phyloP scores from a whole-genome alignment of 1,284 basidiomycete species.

The Acaromyces ingoldii region DNA sequence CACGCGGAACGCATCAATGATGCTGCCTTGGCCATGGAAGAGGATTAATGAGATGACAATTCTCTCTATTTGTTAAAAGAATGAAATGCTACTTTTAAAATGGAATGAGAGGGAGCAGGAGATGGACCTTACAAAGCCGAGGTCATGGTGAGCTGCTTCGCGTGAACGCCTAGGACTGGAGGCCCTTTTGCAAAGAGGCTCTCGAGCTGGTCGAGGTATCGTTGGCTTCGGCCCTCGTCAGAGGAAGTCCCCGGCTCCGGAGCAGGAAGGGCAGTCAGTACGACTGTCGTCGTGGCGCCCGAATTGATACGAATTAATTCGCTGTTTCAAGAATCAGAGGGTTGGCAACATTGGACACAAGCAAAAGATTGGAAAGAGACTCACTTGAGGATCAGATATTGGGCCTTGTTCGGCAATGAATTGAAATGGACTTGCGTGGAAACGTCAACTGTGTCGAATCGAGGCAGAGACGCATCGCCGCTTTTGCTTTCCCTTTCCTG shows the following conservation, averaged over 20 bases:
- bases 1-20: conserved; percentile 32
- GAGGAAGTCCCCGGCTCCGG: conserved; percentile 43
- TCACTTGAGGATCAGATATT: conserved; percentile 47
- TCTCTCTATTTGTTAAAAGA: too few relatives aligned
- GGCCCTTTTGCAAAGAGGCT: conserved; percentile 42
- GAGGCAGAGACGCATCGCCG: too few relatives aligned
- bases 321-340: too few relatives aligned
- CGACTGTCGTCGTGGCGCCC: conserved; percentile 35
- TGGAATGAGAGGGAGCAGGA: too few relatives aligned
- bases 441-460: neutral
- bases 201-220: conserved; percentile 45
- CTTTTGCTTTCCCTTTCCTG: too few relatives aligned
- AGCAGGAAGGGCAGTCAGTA: conserved; percentile 47
- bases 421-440: conserved; percentile 25
- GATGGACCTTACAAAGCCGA: conserved; percentile 5
- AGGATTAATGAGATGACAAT: too few relatives aligned
- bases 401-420: conserved; percentile 47
- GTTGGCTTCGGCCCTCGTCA: conserved; percentile 25
- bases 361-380: too few relatives aligned
- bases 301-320: conserved; percentile 46
- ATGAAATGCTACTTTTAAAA: too few relatives aligned
- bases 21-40: conserved; percentile 9
- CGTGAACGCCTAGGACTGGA: conserved; percentile 47
- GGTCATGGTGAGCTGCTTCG: conserved; percentile 40
- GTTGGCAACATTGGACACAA: too few relatives aligned